These are phyloP conservation scores for Neonectria sp. DNA, from an alignment of 2,329 filamentous ascomycete species.

Conservation along the genomic window DNA sequence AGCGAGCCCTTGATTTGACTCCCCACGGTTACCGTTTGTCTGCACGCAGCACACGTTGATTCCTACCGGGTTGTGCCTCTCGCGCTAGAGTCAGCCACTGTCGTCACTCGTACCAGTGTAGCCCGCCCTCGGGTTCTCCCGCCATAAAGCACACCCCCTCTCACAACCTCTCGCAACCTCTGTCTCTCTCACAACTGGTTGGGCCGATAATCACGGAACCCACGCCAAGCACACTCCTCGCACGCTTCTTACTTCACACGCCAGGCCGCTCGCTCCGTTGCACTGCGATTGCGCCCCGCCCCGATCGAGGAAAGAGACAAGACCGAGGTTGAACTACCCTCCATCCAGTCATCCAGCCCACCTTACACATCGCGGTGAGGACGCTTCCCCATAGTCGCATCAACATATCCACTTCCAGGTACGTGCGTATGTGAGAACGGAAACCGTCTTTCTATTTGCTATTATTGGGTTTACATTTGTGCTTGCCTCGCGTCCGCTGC, in stretches of 20 bases:
- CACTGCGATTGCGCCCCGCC: conserved; percentile 2
- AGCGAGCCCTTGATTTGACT: neutral
- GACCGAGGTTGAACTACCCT: neutral
- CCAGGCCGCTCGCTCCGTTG: neutral
- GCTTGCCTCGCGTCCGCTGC: neutral
- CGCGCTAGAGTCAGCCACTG: conserved; percentile 47
- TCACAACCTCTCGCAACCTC: neutral
- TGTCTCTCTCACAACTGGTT: neutral
- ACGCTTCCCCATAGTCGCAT: conserved; percentile 21
- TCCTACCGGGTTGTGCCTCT: conserved; percentile 35
- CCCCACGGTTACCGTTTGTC: conserved; percentile 29
- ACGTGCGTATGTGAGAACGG: neutral
- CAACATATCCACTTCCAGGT: conserved; percentile 16
- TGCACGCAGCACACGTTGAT: conserved; percentile 21
- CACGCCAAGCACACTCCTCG: conserved; percentile 16
- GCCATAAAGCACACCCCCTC: conserved; percentile 34
- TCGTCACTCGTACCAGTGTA: conserved; percentile 47
- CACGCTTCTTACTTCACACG: neutral
- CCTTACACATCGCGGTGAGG: neutral
- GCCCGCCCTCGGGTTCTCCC: conserved; percentile 46
- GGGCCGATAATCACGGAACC: neutral
- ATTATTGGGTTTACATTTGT: neutral
- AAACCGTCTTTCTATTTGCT: neutral
- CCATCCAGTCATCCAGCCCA: neutral
- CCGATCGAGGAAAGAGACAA: conserved; percentile 20